Percentiles rank a stretch among this genome's conserved stretches.
Evolutionary conservation across 306 rosid genomes (phyloP).

Genomic region (Hippophae tibetana): DNA sequence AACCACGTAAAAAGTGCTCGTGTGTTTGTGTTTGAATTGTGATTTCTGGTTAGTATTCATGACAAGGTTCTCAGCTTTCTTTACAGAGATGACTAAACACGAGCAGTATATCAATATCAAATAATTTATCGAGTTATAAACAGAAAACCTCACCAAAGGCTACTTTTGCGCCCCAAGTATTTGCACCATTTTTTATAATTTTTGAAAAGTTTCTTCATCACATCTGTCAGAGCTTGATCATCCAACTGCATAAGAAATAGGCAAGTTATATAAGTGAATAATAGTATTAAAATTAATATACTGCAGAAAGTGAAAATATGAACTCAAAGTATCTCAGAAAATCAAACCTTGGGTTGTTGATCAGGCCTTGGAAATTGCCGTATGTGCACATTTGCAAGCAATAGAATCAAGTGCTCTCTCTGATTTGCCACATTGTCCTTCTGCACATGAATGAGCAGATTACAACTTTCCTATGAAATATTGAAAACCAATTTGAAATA

Average conservation of each 20-base stretch:
- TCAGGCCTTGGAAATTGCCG: slow-evolving; percentile 57
- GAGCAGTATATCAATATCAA: neutral
- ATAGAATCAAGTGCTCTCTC: slow-evolving; percentile 94
- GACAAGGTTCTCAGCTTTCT: too few relatives aligned
- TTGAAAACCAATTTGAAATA: slow-evolving; percentile 12
- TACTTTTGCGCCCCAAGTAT: slow-evolving; percentile 92
- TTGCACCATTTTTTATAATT: slow-evolving; percentile 93
- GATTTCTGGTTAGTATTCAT: too few relatives aligned
- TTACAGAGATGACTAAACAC: too few relatives aligned
- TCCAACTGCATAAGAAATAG: slow-evolving; percentile 50
- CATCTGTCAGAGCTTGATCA: slow-evolving; percentile 64
- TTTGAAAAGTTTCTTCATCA: slow-evolving; percentile 92
- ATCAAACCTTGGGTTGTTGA: slow-evolving; percentile 63
- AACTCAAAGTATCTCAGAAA: too few relatives aligned
- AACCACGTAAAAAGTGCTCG: too few relatives aligned
- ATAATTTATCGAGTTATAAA: neutral
- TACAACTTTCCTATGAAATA: slow-evolving; percentile 11
- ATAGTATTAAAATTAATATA: slow-evolving; percentile 3
- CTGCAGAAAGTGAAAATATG: slow-evolving; percentile 10
- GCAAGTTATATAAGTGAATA: slow-evolving; percentile 4
- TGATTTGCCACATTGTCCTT: slow-evolving; percentile 81
- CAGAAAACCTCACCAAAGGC: slow-evolving; percentile 73
- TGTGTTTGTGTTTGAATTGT: too few relatives aligned
- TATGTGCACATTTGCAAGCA: slow-evolving; percentile 87
- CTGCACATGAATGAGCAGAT: slow-evolving; percentile 40